Conservation (phyloP, 768 basidiomycete species). For the Chalciporus piperatus region DNA sequence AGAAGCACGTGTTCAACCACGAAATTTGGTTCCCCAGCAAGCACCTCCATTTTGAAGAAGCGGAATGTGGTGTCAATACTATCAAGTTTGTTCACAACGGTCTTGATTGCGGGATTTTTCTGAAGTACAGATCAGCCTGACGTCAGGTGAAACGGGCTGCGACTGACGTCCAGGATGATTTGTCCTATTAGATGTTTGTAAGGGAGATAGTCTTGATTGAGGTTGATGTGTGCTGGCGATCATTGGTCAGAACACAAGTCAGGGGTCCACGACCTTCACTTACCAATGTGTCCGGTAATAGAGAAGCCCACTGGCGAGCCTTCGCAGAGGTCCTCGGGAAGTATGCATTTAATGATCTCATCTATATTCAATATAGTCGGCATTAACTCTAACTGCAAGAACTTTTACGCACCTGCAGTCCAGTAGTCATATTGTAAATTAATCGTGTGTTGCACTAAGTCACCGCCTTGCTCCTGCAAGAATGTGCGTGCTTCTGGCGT, state of each 20-base stretch:
- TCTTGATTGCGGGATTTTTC: constrained; percentile 84
- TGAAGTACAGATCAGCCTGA: constrained; percentile 30
- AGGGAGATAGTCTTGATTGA: constrained; percentile 86
- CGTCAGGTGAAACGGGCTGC: neutral
- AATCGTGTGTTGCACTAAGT: constrained; percentile 57
- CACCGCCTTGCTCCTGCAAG: constrained; percentile 52
- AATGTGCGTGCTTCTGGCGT: constrained; percentile 51
- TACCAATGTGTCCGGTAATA: constrained; percentile 87
- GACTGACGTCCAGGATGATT: constrained; percentile 82
- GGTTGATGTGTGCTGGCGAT: constrained; percentile 80
- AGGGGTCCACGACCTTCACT: constrained; percentile 14
- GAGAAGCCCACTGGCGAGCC: constrained; percentile 88
- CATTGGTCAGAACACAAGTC: constrained; percentile 2
- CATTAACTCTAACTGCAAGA: neutral
- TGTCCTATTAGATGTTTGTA: constrained; percentile 91
- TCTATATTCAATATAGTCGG: constrained; percentile 41
- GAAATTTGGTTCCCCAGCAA: constrained; percentile 88
- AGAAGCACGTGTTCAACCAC: constrained; percentile 80
- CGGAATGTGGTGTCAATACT: constrained; percentile 83
- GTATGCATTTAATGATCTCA: constrained; percentile 76
- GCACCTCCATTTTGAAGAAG: constrained; percentile 94
- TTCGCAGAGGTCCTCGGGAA: constrained; percentile 75
- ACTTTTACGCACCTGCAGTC: constrained; percentile 62
- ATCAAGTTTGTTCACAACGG: constrained; percentile 94
- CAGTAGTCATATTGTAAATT: constrained; percentile 84